Percentiles rank a stretch among this genome's conserved stretches.
These are phyloP conservation scores for Penicillium sp. DNA, from an alignment of 2,329 filamentous ascomycete genomes.

Conservation along the genomic window DNA sequence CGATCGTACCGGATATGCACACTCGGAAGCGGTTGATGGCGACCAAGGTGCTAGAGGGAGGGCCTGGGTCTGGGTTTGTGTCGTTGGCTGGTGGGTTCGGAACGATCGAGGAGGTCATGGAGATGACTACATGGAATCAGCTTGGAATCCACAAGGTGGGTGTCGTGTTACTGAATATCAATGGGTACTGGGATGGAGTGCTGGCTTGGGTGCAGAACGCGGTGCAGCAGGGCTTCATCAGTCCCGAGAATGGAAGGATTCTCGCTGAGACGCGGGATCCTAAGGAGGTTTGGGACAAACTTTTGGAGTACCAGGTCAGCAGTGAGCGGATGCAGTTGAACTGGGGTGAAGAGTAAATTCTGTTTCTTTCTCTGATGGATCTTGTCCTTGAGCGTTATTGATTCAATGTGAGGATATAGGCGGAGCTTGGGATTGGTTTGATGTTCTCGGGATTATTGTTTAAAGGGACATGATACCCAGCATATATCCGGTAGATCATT, in stretches of 20 bases:
- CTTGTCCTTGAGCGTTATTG: neutral
- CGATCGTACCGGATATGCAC: slow-evolving; percentile 93
- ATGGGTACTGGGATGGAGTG: slow-evolving; percentile 89
- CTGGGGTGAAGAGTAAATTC: slow-evolving; percentile 68
- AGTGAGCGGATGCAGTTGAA: slow-evolving; percentile 75
- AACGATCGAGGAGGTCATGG: slow-evolving; percentile 94
- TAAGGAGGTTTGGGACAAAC: slow-evolving; percentile 67
- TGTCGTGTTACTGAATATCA: slow-evolving; percentile 80
- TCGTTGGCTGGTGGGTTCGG: slow-evolving; percentile 88
- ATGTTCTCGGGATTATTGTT: neutral
- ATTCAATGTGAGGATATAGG: neutral
- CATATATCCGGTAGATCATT: neutral
- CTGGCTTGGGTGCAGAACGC: slow-evolving; percentile 76
- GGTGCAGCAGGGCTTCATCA: slow-evolving; percentile 75
- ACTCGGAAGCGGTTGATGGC: slow-evolving; percentile 95
- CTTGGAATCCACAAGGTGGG: slow-evolving; percentile 82
- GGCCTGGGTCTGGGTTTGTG: slow-evolving; percentile 82
- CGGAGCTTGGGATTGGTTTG: neutral
- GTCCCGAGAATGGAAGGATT: slow-evolving; percentile 68
- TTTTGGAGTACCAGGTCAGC: slow-evolving; percentile 74
- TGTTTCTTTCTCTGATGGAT: neutral
- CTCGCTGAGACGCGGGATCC: slow-evolving; percentile 72
- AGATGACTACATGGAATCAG: slow-evolving; percentile 94
- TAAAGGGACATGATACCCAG: neutral
- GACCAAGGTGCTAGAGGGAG: slow-evolving; percentile 76